A percentile compares a stretch with the other conserved stretches of the same genome.
phyloP scores from a whole-genome alignment of 2,329 filamentous ascomycete genomes.

The Sclerotinia sclerotiorum region DNA sequence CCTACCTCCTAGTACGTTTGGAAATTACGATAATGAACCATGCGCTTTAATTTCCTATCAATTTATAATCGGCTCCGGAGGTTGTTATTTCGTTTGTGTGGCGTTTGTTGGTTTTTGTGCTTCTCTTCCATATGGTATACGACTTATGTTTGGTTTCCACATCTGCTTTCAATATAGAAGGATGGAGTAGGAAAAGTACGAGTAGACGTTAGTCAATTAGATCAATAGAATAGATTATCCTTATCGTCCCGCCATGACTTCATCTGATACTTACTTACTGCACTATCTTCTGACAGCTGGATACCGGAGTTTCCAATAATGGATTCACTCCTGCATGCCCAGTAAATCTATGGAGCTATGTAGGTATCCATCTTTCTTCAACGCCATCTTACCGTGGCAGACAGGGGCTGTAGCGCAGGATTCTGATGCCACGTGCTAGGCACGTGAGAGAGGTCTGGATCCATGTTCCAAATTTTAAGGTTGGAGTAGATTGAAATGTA shows the following conservation, averaged over 20 bases:
- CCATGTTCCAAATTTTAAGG: neutral
- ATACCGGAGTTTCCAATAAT: neutral
- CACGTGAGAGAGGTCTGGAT: neutral
- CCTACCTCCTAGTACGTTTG: neutral
- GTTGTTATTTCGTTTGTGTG: neutral
- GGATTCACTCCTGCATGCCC: neutral
- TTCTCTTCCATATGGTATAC: neutral
- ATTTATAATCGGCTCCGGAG: neutral
- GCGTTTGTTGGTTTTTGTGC: conserved; percentile 4
- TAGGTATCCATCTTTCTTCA: conserved; percentile 7
- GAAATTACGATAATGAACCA: neutral
- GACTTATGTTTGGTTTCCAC: neutral
- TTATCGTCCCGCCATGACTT: neutral
- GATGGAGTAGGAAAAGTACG: neutral
- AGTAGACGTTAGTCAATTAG: conserved; percentile 1
- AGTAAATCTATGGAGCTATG: neutral
- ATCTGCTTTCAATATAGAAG: conserved; percentile 2
- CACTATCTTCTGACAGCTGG: neutral
- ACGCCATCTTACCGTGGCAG: neutral
- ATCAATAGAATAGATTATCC: conserved; percentile 7
- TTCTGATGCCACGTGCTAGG: neutral
- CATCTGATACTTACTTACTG: neutral
- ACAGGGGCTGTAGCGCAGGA: neutral
- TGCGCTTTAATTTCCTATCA: neutral
- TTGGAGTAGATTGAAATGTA: neutral